Percentiles rank a stretch among this genome's conserved stretches.
phyloP scores from a whole-genome alignment of 768 basidiomycete species.

The Mycena filopes region DNA sequence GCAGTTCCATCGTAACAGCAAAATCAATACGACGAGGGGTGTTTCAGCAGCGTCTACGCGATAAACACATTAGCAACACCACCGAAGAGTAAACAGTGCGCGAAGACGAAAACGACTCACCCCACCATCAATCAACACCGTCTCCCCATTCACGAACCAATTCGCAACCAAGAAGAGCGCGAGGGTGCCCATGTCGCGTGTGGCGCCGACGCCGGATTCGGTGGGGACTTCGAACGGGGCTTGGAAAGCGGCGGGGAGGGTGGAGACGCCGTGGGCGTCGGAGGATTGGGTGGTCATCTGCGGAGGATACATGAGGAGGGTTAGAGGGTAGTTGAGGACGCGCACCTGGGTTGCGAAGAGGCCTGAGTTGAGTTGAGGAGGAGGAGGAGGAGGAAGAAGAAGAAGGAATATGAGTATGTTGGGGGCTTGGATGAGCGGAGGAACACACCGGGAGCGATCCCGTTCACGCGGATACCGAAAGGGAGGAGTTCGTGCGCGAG shows the following conservation, averaged over 20 bases:
- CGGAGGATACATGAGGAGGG: not conserved
- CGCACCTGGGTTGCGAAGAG: slow-evolving; percentile 44
- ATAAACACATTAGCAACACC: not conserved
- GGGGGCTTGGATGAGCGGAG: not conserved
- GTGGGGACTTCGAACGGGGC: slow-evolving; percentile 49
- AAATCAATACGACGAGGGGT: slow-evolving; percentile 49
- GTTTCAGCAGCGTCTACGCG: slow-evolving; percentile 46
- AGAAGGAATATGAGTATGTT: too few species aligned
- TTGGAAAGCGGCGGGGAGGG: slow-evolving; percentile 31
- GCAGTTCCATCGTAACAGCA: too few species aligned
- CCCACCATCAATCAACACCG: slow-evolving; percentile 60
- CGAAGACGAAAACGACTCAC: slow-evolving; percentile 45
- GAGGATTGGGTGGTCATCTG: slow-evolving; percentile 44
- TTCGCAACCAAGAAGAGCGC: slow-evolving; percentile 57
- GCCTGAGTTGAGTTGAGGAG: slow-evolving; percentile 29
- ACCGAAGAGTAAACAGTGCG: too few species aligned
- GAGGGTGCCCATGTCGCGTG: slow-evolving; percentile 54
- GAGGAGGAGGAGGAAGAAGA: not conserved
- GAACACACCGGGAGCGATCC: slow-evolving; percentile 54
- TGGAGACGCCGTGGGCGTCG: slow-evolving; percentile 39
- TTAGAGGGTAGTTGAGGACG: not conserved
- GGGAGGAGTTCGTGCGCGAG: slow-evolving; percentile 60
- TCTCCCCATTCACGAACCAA: slow-evolving; percentile 60
- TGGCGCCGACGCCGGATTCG: slow-evolving; percentile 46
- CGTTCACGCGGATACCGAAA: slow-evolving; percentile 59